These are phyloP conservation scores for Cocos nucifera DNA, from an alignment of 176 grass and related monocot genomes.

Conservation along the genomic window DNA sequence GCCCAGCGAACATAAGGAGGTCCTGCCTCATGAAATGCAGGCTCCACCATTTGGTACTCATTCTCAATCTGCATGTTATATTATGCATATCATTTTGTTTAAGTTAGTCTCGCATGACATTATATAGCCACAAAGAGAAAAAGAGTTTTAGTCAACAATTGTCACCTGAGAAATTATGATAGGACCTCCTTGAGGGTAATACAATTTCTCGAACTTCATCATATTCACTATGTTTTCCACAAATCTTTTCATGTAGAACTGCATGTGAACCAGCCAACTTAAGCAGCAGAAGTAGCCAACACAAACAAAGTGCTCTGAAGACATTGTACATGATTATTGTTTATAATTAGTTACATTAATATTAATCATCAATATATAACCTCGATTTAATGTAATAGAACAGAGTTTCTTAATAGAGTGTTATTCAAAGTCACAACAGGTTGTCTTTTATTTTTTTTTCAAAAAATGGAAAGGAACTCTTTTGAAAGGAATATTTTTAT, in stretches of 20 bases:
- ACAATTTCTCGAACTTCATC: conserved; percentile 55
- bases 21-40: conserved; percentile 57
- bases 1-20: conserved; percentile 59
- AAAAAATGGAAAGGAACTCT: too few species aligned
- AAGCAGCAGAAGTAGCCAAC: neutral
- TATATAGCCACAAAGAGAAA: too few species aligned
- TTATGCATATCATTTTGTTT: conserved; percentile 3
- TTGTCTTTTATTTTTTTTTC: too few species aligned
- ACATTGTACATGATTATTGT: too few species aligned
- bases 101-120: too few species aligned
- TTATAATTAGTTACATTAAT: too few species aligned
- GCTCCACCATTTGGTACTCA: conserved; percentile 71
- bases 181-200: conserved; percentile 72
- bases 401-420: too few species aligned
- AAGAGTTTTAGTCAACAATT: too few species aligned
- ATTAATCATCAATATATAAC: too few species aligned
- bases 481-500: too few species aligned
- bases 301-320: neutral
- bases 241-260: conserved; percentile 72
- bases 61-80: conserved; percentile 62
- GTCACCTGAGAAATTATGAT: conserved; percentile 79
- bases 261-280: conserved; percentile 20
- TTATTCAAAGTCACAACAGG: too few species aligned
- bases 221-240: conserved; percentile 50
- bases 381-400: too few species aligned